Percentiles rank a stretch among this genome's conserved stretches.
These are phyloP conservation scores for Monosporozyma yasuniensis DNA, from an alignment of 805 yeast species.

Conservation along the genomic window DNA sequence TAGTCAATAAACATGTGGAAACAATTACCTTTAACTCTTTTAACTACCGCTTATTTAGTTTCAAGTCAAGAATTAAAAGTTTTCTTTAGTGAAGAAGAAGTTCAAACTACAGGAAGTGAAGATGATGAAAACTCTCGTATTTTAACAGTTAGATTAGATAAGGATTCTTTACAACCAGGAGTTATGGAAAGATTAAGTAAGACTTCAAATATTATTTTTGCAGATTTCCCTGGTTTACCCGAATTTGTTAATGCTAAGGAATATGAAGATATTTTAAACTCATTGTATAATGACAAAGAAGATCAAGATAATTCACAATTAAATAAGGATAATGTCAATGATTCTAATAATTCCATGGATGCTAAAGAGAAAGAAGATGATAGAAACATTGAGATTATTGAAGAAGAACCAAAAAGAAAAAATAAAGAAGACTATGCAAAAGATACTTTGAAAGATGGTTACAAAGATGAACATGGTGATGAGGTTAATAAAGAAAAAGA, in stretches of 20 bases:
- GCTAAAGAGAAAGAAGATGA: neutral
- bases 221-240: conserved; percentile 22
- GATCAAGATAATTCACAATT: neutral
- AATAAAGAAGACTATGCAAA: neutral
- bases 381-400: neutral
- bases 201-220: conserved; percentile 21
- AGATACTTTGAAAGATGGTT: neutral
- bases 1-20: conserved; percentile 6
- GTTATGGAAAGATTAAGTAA: conserved; percentile 14
- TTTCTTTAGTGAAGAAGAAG: conserved; percentile 14
- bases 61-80: conserved; percentile 6
- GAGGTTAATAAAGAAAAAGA: conserved; percentile 2
- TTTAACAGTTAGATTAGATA: conserved; percentile 13
- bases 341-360: neutral
- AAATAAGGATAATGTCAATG: neutral
- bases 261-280: conserved; percentile 8
- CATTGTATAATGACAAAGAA: conserved; percentile 1
- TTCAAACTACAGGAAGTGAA: neutral
- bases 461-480: neutral
- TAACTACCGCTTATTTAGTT: neutral
- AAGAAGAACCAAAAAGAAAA: neutral
- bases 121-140: conserved; percentile 2
- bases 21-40: conserved; percentile 7
- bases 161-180: conserved; percentile 15
- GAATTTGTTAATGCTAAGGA: conserved; percentile 21